Percentiles rank a stretch among this genome's conserved stretches.
Evolutionary conservation across 176 grass and related monocot species (phyloP).

Genomic region (Carex kokanica): DNA sequence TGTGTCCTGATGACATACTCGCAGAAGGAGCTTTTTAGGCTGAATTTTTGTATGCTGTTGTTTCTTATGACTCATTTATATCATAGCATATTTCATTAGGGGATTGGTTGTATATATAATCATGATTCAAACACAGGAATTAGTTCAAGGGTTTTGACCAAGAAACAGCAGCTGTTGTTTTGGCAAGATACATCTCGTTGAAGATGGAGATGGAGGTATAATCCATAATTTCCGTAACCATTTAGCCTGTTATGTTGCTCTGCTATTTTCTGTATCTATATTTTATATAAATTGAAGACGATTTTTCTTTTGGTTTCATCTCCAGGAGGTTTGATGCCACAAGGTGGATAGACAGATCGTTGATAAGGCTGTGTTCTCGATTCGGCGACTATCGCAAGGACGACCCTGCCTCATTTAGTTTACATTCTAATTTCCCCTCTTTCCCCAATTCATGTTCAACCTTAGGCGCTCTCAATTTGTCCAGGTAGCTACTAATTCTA

Average conservation of each 20-base stretch:
- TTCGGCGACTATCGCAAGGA: conserved; percentile 98
- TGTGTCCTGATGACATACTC: background rate
- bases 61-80: background rate
- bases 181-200: conserved; percentile 95
- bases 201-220: conserved; percentile 99
- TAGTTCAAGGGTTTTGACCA: conserved; percentile 98
- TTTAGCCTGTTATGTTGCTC: background rate
- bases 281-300: background rate
- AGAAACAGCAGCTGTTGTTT: conserved; percentile 89
- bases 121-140: conserved; percentile 46
- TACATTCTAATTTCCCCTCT: conserved; percentile 92
- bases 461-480: conserved; percentile 92
- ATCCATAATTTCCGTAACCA: background rate
- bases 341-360: conserved; percentile 92
- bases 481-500: conserved; percentile 50
- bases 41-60: background rate
- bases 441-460: conserved; percentile 99
- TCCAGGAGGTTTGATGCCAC: conserved; percentile 91
- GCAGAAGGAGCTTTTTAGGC: background rate
- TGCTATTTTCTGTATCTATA: background rate
- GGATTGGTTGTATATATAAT: background rate
- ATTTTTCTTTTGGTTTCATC: conserved; percentile 1
- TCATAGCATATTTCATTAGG: background rate
- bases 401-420: conserved; percentile 81
- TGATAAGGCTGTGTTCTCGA: conserved; percentile 85